Conservation (phyloP, 805 yeast genomes). For the Hanseniaspora vineae region DNA sequence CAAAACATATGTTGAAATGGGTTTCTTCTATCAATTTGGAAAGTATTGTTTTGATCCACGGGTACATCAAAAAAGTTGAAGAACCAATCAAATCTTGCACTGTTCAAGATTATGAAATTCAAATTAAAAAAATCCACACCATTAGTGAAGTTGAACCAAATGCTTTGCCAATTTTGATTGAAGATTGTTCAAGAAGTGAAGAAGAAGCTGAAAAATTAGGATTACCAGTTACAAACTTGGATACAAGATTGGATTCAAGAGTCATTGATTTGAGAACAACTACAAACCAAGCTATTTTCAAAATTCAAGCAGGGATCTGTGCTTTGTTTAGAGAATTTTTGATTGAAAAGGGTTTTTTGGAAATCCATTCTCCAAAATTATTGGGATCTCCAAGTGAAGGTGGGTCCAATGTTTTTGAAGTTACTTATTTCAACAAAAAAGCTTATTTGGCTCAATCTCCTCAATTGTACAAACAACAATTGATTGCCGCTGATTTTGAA, state of each 20-base stretch:
- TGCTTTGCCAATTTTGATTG: conserved; percentile 85
- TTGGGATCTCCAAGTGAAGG: conserved; percentile 96
- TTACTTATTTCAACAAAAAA: conserved; percentile 80
- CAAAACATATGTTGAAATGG: conserved; percentile 97
- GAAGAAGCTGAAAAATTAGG: conserved; percentile 87
- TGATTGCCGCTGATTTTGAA: conserved; percentile 96
- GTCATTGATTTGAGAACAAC: conserved; percentile 94
- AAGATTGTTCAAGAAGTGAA: conserved; percentile 93
- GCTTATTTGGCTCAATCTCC: conserved; percentile 98
- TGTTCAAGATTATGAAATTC: conserved; percentile 79
- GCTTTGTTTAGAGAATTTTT: conserved; percentile 82
- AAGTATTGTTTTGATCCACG: conserved; percentile 83
- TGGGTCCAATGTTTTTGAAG: conserved; percentile 93
- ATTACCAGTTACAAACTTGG: conserved; percentile 88
- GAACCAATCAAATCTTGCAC: conserved; percentile 86
- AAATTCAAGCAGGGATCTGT: conserved; percentile 83
- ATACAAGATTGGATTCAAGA: conserved; percentile 88
- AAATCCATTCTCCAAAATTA: conserved; percentile 92
- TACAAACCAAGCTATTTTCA: conserved; percentile 95
- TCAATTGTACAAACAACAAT: conserved; percentile 94
- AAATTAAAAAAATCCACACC: conserved; percentile 57
- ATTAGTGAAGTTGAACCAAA: conserved; percentile 74
- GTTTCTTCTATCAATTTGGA: conserved; percentile 75
- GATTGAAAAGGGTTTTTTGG: conserved; percentile 54
- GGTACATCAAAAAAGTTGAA: conserved; percentile 69